Conservation (phyloP, 2,329 filamentous ascomycete genomes). For the Talaromyces sp. region DNA sequence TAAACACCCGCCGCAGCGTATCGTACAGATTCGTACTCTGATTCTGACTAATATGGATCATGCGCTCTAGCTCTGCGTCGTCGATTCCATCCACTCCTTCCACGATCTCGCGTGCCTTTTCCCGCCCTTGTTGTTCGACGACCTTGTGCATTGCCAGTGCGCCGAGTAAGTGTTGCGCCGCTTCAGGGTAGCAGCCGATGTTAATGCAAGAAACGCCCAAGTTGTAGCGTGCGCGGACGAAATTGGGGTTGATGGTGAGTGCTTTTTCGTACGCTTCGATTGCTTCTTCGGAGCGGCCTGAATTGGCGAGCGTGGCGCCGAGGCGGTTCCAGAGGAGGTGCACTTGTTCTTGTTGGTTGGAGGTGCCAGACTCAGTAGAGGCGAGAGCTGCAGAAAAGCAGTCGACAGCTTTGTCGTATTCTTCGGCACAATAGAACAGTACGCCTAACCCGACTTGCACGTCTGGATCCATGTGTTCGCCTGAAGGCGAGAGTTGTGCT, state of each 20-base stretch:
- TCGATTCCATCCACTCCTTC: slow-evolving; percentile 55
- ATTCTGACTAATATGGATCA: slow-evolving; percentile 78
- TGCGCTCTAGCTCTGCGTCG: slow-evolving; percentile 76
- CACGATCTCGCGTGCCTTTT: slow-evolving; percentile 79
- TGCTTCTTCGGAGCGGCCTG: slow-evolving; percentile 87
- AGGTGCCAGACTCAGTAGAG: slow-evolving; percentile 75
- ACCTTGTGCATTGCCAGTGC: slow-evolving; percentile 94
- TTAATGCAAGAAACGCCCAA: slow-evolving; percentile 96
- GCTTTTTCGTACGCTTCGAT: slow-evolving; percentile 96
- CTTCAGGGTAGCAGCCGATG: slow-evolving; percentile 90
- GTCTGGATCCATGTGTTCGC: slow-evolving; percentile 95
- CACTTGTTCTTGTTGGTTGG: slow-evolving; percentile 79
- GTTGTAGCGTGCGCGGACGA: slow-evolving; percentile 95
- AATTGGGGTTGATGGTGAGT: slow-evolving; percentile 85
- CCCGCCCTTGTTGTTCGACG: slow-evolving; percentile 78
- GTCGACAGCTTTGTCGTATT: slow-evolving; percentile 97
- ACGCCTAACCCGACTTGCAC: slow-evolving; percentile 97
- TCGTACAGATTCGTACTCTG: slow-evolving; percentile 96
- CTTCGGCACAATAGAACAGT: slow-evolving; percentile 94
- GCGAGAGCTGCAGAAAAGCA: slow-evolving; percentile 93
- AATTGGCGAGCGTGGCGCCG: slow-evolving; percentile 93
- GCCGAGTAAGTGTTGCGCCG: slow-evolving; percentile 85
- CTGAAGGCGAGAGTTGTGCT: slow-evolving; percentile 84
- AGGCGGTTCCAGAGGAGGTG: slow-evolving; percentile 97
- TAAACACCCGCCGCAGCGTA: slow-evolving; percentile 90